Conservation (phyloP, 176 grass and related monocot genomes). For the Oryza meridionalis region DNA sequence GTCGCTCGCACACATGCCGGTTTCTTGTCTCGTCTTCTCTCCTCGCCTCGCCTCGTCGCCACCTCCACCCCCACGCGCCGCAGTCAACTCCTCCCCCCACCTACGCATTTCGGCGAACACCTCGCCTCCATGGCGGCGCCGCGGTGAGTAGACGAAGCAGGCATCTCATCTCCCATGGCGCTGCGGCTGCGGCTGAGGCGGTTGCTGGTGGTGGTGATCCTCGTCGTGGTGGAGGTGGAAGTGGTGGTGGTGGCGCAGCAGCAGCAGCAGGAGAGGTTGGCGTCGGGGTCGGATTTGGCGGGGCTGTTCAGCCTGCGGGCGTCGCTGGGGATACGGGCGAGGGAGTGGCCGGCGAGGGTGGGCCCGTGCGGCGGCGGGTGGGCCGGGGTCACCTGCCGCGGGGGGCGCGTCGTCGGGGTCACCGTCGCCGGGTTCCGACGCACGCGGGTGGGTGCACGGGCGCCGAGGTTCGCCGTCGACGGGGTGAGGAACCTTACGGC, state of each 20-base stretch:
- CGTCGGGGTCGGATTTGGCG: conserved; percentile 49
- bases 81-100: conserved; percentile 50
- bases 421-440: conserved; percentile 67
- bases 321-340: conserved; percentile 66
- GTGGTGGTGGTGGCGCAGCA: conserved; percentile 34
- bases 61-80: background rate
- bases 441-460: conserved; percentile 40
- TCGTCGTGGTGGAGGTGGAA: background rate
- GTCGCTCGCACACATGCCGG: conserved; percentile 23
- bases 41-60: background rate
- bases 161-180: background rate
- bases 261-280: conserved; percentile 24
- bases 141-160: background rate
- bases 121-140: conserved; percentile 38
- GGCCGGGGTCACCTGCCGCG: conserved; percentile 62
- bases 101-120: conserved; percentile 30
- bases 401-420: conserved; percentile 67
- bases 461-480: conserved; percentile 50
- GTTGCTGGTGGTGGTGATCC: background rate
- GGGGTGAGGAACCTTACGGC: conserved; percentile 55
- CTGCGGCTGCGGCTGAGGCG: background rate
- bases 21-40: conserved; percentile 13
- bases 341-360: conserved; percentile 64
- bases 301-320: conserved; percentile 69
- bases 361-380: conserved; percentile 62